These are phyloP conservation scores for Phlyctochytrium arcticum DNA, from an alignment of 192 early-diverging fungal species.

Conservation along the genomic window DNA sequence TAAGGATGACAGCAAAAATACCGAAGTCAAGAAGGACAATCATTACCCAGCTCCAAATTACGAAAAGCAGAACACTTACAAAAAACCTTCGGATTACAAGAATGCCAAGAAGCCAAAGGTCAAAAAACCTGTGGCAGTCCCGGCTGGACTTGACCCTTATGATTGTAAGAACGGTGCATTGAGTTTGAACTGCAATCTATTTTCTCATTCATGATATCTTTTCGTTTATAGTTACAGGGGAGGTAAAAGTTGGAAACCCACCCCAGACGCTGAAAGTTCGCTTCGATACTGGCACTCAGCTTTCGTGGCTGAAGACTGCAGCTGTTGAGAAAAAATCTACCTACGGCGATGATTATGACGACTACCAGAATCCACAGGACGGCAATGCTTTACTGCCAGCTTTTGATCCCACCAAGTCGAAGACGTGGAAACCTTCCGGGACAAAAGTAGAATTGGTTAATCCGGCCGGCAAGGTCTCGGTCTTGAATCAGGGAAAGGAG, in stretches of 20 bases:
- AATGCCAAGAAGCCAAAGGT: neutral
- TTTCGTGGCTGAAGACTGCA: conserved; percentile 2
- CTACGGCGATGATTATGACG: neutral
- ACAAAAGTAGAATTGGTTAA: neutral
- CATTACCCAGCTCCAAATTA: no score
- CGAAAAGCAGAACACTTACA: no score
- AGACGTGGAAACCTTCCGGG: neutral
- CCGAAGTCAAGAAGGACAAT: neutral
- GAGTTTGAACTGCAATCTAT: no score
- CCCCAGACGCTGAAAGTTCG: conserved; percentile 9
- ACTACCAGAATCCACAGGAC: neutral
- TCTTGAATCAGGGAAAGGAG: neutral
- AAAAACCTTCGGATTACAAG: no score
- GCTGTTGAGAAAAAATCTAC: neutral
- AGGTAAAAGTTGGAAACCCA: conserved; percentile 6
- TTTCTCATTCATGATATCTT: neutral
- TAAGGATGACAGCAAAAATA: neutral
- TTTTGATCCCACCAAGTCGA: conserved; percentile 2
- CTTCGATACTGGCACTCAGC: conserved; percentile 8
- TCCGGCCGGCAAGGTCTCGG: neutral
- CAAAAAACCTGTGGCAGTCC: neutral
- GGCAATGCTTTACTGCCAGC: neutral
- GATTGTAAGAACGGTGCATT: neutral
- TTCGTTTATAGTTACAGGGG: conserved; percentile 2
- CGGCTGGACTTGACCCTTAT: neutral